Conservation (phyloP, 306 rosid genomes). For the Vigna mungo region DNA sequence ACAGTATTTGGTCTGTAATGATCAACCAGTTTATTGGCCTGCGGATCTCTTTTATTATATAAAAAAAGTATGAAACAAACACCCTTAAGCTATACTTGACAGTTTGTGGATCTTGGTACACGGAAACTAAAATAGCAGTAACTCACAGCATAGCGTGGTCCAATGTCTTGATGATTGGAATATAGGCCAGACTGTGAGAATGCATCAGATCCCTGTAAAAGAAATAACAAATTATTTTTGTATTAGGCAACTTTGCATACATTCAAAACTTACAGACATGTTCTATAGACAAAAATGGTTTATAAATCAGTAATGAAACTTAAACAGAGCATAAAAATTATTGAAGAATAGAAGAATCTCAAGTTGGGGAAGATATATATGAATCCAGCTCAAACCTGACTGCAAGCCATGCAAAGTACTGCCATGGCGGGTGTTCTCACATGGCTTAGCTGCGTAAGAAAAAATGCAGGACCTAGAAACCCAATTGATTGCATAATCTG, state of each 20-base stretch:
- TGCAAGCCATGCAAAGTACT: conserved; percentile 92
- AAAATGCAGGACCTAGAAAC: conserved; percentile 93
- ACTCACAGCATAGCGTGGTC: conserved; percentile 96
- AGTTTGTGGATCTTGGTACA: background rate
- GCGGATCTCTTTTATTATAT: background rate
- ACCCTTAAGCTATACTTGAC: background rate
- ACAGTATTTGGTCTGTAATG: background rate
- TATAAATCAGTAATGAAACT: conserved; percentile 18
- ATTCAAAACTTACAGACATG: background rate
- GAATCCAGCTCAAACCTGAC: conserved; percentile 73
- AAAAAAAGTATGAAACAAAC: background rate
- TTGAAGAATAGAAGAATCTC: conserved; percentile 9
- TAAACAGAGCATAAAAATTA: background rate
- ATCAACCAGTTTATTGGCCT: conserved; percentile 9
- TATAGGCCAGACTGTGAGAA: conserved; percentile 94
- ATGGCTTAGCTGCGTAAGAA: conserved; percentile 84
- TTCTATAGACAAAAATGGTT: conserved; percentile 17
- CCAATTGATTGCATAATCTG: conserved; percentile 97
- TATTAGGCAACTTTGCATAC: background rate
- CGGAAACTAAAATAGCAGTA: conserved; percentile 34
- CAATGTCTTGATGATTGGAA: conserved; percentile 96
- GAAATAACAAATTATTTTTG: conserved; percentile 27
- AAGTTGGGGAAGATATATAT: conserved; percentile 30
- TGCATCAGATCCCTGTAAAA: conserved; percentile 88
- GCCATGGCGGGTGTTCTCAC: conserved; percentile 86